phyloP scores from a whole-genome alignment of 2,329 filamentous ascomycete species.

The Cadophora sp. region DNA sequence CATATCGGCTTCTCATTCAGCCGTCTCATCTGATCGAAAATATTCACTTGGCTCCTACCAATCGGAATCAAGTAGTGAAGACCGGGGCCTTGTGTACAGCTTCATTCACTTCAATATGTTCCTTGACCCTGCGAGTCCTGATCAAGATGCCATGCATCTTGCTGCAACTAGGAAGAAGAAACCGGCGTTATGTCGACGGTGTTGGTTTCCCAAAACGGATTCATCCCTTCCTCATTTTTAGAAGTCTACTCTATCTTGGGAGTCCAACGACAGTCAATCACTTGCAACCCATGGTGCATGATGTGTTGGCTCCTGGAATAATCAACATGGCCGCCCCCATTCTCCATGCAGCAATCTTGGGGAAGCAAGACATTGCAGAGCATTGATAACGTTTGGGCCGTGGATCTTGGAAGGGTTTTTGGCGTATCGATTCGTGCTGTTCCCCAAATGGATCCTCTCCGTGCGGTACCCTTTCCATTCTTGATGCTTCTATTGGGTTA shows the following conservation, averaged over 20 bases:
- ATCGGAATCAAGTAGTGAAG: neutral
- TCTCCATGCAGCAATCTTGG: neutral
- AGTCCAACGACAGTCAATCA: neutral
- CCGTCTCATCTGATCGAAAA: neutral
- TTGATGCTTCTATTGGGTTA: neutral
- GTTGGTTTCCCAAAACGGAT: neutral
- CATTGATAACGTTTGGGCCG: neutral
- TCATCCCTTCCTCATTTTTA: neutral
- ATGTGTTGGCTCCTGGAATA: too few species aligned
- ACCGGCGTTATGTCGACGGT: neutral
- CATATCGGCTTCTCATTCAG: neutral
- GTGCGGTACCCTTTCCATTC: neutral
- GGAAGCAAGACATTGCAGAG: conserved; percentile 16
- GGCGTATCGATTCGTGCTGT: neutral
- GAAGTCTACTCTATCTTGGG: conserved; percentile 10
- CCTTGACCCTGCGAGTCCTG: neutral
- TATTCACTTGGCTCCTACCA: neutral
- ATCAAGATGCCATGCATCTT: neutral
- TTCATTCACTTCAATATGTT: neutral
- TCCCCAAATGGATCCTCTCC: neutral
- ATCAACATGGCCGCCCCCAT: neutral
- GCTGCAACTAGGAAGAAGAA: neutral
- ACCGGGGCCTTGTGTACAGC: neutral
- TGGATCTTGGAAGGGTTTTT: neutral
- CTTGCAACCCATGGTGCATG: too few species aligned